Percentiles rank a stretch among this genome's conserved stretches.
Evolutionary conservation across 352 stramenopile genomes (phyloP).

Genomic region (Pythium guiyangense): DNA sequence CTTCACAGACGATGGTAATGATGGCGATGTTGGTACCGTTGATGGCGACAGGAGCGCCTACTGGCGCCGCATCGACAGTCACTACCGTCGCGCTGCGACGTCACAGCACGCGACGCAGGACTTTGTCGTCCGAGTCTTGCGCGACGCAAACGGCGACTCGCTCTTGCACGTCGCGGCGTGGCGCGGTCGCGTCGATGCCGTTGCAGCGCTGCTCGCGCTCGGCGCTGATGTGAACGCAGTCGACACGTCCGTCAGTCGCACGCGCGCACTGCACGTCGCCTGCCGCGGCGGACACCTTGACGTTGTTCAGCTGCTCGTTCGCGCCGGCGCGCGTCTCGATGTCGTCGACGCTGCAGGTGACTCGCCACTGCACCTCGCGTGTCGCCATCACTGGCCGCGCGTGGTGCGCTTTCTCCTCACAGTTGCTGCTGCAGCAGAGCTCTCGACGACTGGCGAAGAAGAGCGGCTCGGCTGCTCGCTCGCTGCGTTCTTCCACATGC

Average conservation of each 20-base stretch:
- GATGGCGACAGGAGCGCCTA: conserved; percentile 8
- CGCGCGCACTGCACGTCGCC: conserved; percentile 54
- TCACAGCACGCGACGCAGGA: background rate
- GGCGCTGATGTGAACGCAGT: conserved; percentile 38
- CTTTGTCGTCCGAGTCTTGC: conserved; percentile 1
- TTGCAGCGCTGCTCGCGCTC: conserved; percentile 22
- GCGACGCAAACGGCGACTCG: conserved; percentile 31
- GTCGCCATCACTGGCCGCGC: too few relatives aligned
- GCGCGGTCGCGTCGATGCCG: conserved; percentile 29
- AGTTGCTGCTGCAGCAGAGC: too few relatives aligned
- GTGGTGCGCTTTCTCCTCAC: too few relatives aligned
- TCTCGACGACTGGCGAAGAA: too few relatives aligned
- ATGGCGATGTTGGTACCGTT: background rate
- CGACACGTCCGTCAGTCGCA: conserved; percentile 37
- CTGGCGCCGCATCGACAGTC: conserved; percentile 18
- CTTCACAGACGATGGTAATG: conserved; percentile 15
- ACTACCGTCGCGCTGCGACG: conserved; percentile 4
- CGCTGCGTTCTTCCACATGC: too few relatives aligned
- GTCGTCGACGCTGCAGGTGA: conserved; percentile 31
- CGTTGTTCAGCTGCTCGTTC: conserved; percentile 33
- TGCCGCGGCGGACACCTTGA: conserved; percentile 34
- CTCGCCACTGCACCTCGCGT: too few relatives aligned
- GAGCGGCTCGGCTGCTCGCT: too few relatives aligned
- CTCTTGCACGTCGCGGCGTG: conserved; percentile 50
- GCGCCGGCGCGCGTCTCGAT: conserved; percentile 30